These are phyloP conservation scores for Penicillium angulare DNA, from an alignment of 495 filamentous ascomycete species.

Conservation along the genomic window DNA sequence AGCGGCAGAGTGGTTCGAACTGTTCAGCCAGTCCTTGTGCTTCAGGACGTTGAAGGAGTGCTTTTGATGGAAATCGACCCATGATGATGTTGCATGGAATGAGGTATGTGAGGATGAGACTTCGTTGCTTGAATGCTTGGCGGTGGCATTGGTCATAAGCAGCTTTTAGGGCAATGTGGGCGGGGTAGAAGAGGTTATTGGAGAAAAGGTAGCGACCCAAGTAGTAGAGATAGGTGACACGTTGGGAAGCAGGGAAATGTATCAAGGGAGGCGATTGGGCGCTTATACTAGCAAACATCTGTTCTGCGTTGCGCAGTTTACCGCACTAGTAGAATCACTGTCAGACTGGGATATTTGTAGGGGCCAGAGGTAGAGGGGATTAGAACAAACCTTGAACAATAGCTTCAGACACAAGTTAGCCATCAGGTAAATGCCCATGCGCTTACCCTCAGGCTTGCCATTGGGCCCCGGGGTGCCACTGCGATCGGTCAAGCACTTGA, in stretches of 20 bases:
- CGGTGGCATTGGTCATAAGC: constrained; percentile 78
- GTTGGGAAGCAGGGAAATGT: constrained; percentile 81
- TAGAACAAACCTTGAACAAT: constrained; percentile 69
- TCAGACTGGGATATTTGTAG: background rate
- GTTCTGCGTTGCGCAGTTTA: constrained; percentile 65
- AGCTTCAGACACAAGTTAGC: constrained; percentile 90
- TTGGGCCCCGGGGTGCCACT: constrained; percentile 54
- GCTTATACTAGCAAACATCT: constrained; percentile 87
- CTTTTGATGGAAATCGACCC: constrained; percentile 73
- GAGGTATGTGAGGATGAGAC: constrained; percentile 79
- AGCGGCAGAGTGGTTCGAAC: constrained; percentile 69
- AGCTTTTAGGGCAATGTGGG: constrained; percentile 68
- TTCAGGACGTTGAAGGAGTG: constrained; percentile 69
- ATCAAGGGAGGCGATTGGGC: constrained; percentile 75
- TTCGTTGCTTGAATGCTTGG: constrained; percentile 66
- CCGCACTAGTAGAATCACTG: constrained; percentile 38
- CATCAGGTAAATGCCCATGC: constrained; percentile 82
- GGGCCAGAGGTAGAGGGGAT: background rate
- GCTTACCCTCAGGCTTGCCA: constrained; percentile 72
- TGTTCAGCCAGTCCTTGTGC: constrained; percentile 63
- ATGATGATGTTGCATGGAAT: constrained; percentile 80
- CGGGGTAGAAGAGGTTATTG: constrained; percentile 74
- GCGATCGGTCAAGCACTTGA: constrained; percentile 83
- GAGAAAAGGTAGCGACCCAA: constrained; percentile 86
- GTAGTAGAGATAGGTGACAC: constrained; percentile 92